Base-by-base conservation (phyloP, 768 basidiomycete species). In the Trametes coccinea region DNA sequence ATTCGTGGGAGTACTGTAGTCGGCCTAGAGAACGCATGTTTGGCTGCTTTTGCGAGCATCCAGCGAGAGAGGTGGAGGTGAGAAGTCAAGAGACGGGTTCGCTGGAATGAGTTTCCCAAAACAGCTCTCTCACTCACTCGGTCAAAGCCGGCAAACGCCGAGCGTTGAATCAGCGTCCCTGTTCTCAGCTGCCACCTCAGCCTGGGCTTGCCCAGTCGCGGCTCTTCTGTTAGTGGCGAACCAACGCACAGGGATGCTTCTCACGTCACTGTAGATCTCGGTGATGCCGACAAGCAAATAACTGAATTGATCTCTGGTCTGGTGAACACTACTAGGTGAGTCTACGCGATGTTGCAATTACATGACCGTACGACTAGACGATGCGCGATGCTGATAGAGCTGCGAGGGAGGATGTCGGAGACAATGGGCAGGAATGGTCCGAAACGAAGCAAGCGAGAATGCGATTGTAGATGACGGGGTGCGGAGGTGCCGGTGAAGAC, bases 11-110 rank as follows among this genome's bases (percentile, higher is more conserved):
- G 13, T 2, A 69, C 68, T 56, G 72, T 66, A 10, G 76, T 63
- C 27, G 75, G 70, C 65, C 72, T 78, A 63, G 73, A 65, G 48
- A 83, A 67, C 45, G 72, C 79, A 75, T 78, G 78, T 68, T 76
- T 77, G 59, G 79, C 45, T 22, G 72, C 65, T 22, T 72, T 70
- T 41, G 73, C 73, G 62, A 78, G 69, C 79, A 78, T 79, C 66
- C 60, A 72, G 64, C 52, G 34, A 53, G 58, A n/a, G n/a, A 48
- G 53, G 33, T 53, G 51, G 49, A 45, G 55, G 60, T 39, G 54
- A 46, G 60, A 55, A 52, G 54, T 49, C 54, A 41, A 50, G 41
- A 50, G 60, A 56, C 48, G 60, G 40, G 43, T 14, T 43, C 43
- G 53, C 39, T 30, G 33, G 43, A 31, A 29, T 50, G n/a, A 39